These are phyloP conservation scores for Trametes polyzona DNA, from an alignment of 1,284 basidiomycete species.

Conservation along the genomic window DNA sequence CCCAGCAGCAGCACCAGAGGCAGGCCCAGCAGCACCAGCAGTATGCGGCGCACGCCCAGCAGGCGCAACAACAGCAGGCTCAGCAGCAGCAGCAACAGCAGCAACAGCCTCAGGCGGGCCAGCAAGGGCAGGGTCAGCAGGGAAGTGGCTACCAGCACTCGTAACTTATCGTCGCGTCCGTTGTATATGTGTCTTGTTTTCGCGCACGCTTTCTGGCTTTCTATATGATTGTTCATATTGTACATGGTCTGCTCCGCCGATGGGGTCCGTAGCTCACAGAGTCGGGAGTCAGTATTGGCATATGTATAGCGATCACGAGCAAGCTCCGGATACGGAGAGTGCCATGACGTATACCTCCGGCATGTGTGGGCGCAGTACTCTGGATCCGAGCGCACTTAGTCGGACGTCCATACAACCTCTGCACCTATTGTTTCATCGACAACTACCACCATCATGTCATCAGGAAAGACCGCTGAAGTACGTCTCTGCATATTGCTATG, in stretches of 20 bases:
- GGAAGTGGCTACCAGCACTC: slow-evolving; percentile 20
- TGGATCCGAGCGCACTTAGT: too few species aligned
- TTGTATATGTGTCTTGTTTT: slow-evolving; percentile 3
- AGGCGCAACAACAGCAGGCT: slow-evolving; percentile 18
- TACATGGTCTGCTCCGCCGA: background rate
- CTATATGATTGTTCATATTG: background rate
- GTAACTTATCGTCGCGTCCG: background rate
- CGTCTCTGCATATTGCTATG: background rate
- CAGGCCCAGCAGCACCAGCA: slow-evolving; percentile 24
- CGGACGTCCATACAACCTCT: background rate
- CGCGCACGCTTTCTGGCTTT: slow-evolving; percentile 8
- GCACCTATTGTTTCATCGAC: too few species aligned
- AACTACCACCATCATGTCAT: slow-evolving; percentile 28
- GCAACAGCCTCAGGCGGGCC: slow-evolving; percentile 18
- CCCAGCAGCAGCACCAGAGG: slow-evolving; percentile 20
- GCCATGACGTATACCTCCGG: slow-evolving; percentile 4
- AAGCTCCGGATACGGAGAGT: background rate
- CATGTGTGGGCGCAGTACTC: too few species aligned
- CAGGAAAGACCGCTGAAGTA: slow-evolving; percentile 34
- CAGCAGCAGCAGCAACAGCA: too few species aligned
- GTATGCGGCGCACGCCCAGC: slow-evolving; percentile 19
- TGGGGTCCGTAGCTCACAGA: too few species aligned
- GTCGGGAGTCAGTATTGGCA: too few species aligned
- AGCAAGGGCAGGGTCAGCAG: slow-evolving; percentile 23
- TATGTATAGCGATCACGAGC: too few species aligned